Base-by-base conservation (phyloP, 257 asterid genomes). In the Solanum boliviense region DNA sequence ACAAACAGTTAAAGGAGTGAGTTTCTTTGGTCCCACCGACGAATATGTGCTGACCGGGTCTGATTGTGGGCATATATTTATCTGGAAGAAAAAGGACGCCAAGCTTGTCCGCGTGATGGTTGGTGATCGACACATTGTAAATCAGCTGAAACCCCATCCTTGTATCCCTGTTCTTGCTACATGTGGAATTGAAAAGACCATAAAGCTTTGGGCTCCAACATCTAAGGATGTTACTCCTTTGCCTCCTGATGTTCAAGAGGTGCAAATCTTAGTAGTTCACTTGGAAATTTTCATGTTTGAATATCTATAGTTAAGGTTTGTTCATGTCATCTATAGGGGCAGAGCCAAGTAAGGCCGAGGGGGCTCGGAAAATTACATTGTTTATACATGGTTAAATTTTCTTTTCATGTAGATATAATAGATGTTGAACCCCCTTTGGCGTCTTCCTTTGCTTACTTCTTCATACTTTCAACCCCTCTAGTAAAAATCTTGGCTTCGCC, bases 31-130 rank as follows among this genome's bases (percentile, higher is more conserved):
- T 35, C 95, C 96, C 13, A 91, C 93, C 12, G 95, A 94, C 38
- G 94, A 95, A 31, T 95, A 94, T 16, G 93, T 96, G 72, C 6
- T 95, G 85, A 94, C 98, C 3, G 98, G 98, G 67, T 96, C 98
- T 6, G 98, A 96, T 76, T 95, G 98, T 86, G 98, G 98, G 76
- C 95, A 91, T 78, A 91, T 95, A 41, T 96, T 93, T 85, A 90
- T 96, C 82, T 96, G 98, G 98, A 93, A 90, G 91, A 95, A 95
- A 89, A 94, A 92, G 89, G 93, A 92, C 7, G 88, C 93, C 31
- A 89, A 91, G 65, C 93, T 95, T 83, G 94, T 95, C 86, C 94
- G 96, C 81, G 10, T 94, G 90, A 91, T 95, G 98, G 76, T 88
- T 3, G 98, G 96, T 7, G 98, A 95, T 91, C 85, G 88, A 36